Percentiles rank a stretch among this genome's conserved stretches.
These are phyloP conservation scores for Cyberlindnera mississippiensis DNA, from an alignment of 805 yeast species.

Conservation along the genomic window DNA sequence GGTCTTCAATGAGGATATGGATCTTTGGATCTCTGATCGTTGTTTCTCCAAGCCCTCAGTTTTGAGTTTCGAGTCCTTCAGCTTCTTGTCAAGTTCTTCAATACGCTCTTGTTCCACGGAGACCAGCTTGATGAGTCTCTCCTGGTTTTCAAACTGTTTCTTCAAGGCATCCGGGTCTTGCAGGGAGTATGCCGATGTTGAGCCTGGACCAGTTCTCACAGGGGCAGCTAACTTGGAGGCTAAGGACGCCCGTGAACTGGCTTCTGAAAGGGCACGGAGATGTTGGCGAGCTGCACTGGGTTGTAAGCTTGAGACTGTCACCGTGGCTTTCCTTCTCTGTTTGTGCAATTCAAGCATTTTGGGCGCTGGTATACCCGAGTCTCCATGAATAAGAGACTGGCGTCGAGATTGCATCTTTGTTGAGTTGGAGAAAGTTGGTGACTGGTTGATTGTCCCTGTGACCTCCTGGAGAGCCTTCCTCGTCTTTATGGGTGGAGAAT, in stretches of 20 bases:
- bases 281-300: slow-evolving; percentile 3
- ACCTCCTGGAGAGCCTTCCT: slow-evolving; percentile 22
- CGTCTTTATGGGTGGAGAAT: slow-evolving; percentile 23
- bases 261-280: slow-evolving; percentile 2
- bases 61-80: slow-evolving; percentile 5
- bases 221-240: slow-evolving; percentile 3
- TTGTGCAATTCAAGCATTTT: neutral
- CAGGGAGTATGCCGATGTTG: neutral
- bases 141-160: slow-evolving; percentile 13
- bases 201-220: neutral
- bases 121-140: slow-evolving; percentile 9
- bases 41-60: slow-evolving; percentile 5
- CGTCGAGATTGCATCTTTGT: neutral
- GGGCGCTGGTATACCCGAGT: neutral
- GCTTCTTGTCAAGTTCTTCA: slow-evolving; percentile 9
- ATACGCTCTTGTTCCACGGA: slow-evolving; percentile 13
- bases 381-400: neutral
- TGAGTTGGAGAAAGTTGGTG: slow-evolving; percentile 15
- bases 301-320: neutral
- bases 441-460: slow-evolving; percentile 17
- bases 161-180: slow-evolving; percentile 17
- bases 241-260: neutral
- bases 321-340: neutral
- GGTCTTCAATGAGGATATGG: slow-evolving; percentile 9
- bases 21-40: slow-evolving; percentile 3